These are phyloP conservation scores for Daedaleopsis sinensis DNA, from an alignment of 768 basidiomycete genomes.

Conservation along the genomic window DNA sequence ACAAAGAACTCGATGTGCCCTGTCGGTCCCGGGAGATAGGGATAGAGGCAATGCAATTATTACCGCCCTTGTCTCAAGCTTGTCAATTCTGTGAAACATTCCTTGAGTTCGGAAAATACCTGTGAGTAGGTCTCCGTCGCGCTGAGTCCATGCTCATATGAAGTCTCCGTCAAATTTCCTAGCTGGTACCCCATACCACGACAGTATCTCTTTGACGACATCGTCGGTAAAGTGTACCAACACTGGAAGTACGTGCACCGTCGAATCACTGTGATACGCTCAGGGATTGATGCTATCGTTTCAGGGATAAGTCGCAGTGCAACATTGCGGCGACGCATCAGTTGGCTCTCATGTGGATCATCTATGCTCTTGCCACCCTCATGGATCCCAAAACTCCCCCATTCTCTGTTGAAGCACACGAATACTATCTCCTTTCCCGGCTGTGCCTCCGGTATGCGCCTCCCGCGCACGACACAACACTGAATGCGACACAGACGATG, in stretches of 20 bases:
- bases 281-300: not conserved
- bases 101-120: conserved; percentile 59
- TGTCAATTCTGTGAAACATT: conserved; percentile 64
- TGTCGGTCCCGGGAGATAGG: conserved; percentile 36
- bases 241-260: conserved; percentile 42
- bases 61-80: conserved; percentile 64
- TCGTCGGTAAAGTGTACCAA: conserved; percentile 56
- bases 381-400: conserved; percentile 55
- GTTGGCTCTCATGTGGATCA: conserved; percentile 62
- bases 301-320: conserved; percentile 20
- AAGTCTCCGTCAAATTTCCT: conserved; percentile 1
- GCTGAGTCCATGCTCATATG: not conserved
- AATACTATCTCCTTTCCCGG: conserved; percentile 64
- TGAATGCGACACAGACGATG: conserved; percentile 55
- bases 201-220: conserved; percentile 57
- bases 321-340: conserved; percentile 48
- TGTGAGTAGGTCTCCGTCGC: conserved; percentile 44
- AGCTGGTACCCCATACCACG: conserved; percentile 61
- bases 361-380: conserved; percentile 68
- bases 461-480: conserved; percentile 52
- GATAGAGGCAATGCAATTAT: conserved; percentile 45
- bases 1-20: conserved; percentile 31
- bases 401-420: conserved; percentile 55
- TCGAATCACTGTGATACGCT: not conserved
- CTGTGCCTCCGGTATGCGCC: conserved; percentile 52